Evolutionary conservation across 2,329 filamentous ascomycete genomes (phyloP), one percentile per base, ranked within the genome.

Genomic region (Colletotrichum eleusines): DNA sequence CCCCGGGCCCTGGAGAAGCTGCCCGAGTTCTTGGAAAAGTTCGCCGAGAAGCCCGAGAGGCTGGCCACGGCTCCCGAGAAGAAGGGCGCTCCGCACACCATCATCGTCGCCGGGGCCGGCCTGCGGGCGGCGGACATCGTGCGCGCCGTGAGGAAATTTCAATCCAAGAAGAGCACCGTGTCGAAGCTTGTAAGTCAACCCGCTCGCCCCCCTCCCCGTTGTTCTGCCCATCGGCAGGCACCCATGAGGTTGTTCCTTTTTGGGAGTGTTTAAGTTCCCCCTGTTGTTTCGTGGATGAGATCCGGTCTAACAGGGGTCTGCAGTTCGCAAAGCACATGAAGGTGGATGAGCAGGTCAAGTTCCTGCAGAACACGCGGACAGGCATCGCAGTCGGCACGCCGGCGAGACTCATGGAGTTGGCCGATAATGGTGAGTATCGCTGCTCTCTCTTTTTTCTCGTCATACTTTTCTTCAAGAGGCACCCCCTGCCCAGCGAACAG

Each of bases 271-370:
- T 46, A 12, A 9, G 0, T 23, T 5, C 3, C 40, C 16, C 11
- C 11, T 20, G 7, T 46, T 46, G 1, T 23, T 46, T n/a, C 42
- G 9, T 18, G 50, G 16, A 20, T 50, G 44, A 18, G 2, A 38
- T 7, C 1, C 3, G 20, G n/a, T 46, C 73, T 75, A 23, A 76
- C 69, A 31, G 44, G 1, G 9, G 5, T 9, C 12, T 40, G 4
- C 63, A 89, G 78, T 99, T 99, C 80, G 95, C 96, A 40, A 99
- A 99, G 81, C 96, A 99, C 80, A 97, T 99, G 84, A 99, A 99
- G 82, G 82, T 99, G 14, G 89, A 93, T 63, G 95, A 98, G 76
- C 93, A 95, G 42, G 89, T 95, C 63, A 86, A 91, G 70, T 93
- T 92, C 78, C 89, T 97, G 51, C 87, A 92, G 76, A 86, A 82